phyloP scores from a whole-genome alignment of 2,329 filamentous ascomycete genomes.

The Bretziella fagacearum region DNA sequence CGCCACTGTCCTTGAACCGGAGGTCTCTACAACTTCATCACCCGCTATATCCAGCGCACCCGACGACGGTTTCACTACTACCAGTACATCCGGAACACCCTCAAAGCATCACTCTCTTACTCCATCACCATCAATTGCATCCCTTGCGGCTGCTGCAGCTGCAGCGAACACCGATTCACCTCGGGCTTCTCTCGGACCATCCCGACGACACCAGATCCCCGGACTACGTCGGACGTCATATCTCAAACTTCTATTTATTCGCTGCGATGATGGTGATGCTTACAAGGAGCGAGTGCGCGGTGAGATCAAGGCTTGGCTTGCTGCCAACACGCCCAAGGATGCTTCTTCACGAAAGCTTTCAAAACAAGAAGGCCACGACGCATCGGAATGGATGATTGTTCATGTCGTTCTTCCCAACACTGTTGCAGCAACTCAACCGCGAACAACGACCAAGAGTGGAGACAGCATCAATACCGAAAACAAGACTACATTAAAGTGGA shows the following conservation, averaged over 20 bases:
- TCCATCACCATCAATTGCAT: conserved; percentile 25
- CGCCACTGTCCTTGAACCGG: conserved; percentile 26
- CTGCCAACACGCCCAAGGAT: conserved; percentile 42
- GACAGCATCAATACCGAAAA: conserved; percentile 47
- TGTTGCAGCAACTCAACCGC: conserved; percentile 59
- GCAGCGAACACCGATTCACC: conserved; percentile 19
- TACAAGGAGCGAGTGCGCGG: conserved; percentile 71
- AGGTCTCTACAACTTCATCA: conserved; percentile 15
- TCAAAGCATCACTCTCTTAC: conserved; percentile 13
- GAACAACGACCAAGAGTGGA: conserved; percentile 36
- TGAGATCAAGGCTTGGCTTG: conserved; percentile 81
- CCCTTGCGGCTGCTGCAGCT: conserved; percentile 20
- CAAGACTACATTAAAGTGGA: conserved; percentile 48
- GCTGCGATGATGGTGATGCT: conserved; percentile 88
- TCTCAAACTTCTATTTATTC: conserved; percentile 71
- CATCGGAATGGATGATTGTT: conserved; percentile 86
- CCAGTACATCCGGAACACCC: conserved; percentile 29
- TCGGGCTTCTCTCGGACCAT: conserved; percentile 24
- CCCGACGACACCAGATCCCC: conserved; percentile 82
- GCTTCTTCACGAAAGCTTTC: conserved; percentile 27
- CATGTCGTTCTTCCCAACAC: conserved; percentile 87
- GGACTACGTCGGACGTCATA: conserved; percentile 86
- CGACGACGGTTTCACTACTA: conserved; percentile 46
- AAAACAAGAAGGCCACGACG: conserved; percentile 82
- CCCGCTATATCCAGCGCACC: conserved; percentile 21